Conservation (phyloP, 2,329 filamentous ascomycete genomes). For the Calonectria montana region DNA sequence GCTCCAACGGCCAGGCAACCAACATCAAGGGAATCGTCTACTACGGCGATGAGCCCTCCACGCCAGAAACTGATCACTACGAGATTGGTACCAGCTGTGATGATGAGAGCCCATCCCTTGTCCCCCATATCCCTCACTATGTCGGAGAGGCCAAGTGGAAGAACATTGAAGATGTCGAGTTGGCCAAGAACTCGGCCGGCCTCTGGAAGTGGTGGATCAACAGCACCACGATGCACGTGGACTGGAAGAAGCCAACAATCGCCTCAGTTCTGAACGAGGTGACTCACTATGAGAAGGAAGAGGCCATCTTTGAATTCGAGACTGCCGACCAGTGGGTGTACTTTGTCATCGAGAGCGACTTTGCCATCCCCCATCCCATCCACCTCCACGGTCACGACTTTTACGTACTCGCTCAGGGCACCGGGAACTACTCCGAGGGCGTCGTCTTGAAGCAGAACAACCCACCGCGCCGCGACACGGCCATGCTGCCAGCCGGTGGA, state of each 20-base stretch:
- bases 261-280: slow-evolving; percentile 29
- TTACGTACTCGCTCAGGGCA: slow-evolving; percentile 40
- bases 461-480: slow-evolving; percentile 64
- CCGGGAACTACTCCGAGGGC: slow-evolving; percentile 30
- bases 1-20: slow-evolving; percentile 48
- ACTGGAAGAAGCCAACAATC: slow-evolving; percentile 44
- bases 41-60: slow-evolving; percentile 46
- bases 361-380: slow-evolving; percentile 47
- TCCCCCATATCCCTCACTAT: slow-evolving; percentile 48
- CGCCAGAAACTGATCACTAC: slow-evolving; percentile 23
- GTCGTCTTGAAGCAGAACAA: slow-evolving; percentile 46
- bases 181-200: slow-evolving; percentile 37
- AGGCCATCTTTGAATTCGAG: slow-evolving; percentile 44
- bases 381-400: slow-evolving; percentile 53
- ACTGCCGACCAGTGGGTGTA: slow-evolving; percentile 45
- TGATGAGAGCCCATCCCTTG: slow-evolving; percentile 50
- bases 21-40: slow-evolving; percentile 63
- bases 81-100: slow-evolving; percentile 42
- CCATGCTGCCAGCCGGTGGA: slow-evolving; percentile 56
- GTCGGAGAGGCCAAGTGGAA: slow-evolving; percentile 45
- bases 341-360: slow-evolving; percentile 41
- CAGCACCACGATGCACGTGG: slow-evolving; percentile 43
- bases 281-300: slow-evolving; percentile 27
- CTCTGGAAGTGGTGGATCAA: slow-evolving; percentile 59
- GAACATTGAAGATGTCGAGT: slow-evolving; percentile 39